Conservation (phyloP, 306 rosid genomes). For the Phaseolus lunatus region DNA sequence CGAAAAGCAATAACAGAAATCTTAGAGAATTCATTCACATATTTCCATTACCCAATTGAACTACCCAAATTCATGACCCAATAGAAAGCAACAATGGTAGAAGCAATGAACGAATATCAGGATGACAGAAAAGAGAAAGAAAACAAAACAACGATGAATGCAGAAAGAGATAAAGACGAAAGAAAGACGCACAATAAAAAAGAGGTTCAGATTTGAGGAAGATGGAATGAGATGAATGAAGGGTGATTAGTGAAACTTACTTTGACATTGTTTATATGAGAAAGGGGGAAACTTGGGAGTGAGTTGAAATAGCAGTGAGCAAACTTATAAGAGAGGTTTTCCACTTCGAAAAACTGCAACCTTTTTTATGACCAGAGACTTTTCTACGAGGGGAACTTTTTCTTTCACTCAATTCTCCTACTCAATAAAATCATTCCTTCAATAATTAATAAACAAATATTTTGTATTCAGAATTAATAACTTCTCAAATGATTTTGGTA, state of each 20-base stretch:
- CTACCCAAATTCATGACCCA: conserved; percentile 23
- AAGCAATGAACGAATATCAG: conserved; percentile 35
- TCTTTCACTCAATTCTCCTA: neutral
- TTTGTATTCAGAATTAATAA: too few relatives aligned
- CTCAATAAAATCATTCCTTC: neutral
- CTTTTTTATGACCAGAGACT: neutral
- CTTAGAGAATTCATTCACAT: conserved; percentile 3
- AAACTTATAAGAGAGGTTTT: conserved; percentile 51
- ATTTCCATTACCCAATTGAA: conserved; percentile 20
- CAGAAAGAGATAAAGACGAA: neutral
- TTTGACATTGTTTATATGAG: neutral
- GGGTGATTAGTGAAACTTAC: neutral
- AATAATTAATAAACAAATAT: too few relatives aligned
- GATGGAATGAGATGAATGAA: neutral
- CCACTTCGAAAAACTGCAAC: neutral
- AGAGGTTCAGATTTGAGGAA: neutral
- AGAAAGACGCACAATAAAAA: conserved; percentile 21
- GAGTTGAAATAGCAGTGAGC: neutral
- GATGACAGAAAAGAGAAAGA: neutral
- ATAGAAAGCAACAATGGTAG: conserved; percentile 32
- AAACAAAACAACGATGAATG: neutral
- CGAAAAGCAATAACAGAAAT: conserved; percentile 38
- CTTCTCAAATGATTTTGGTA: too few relatives aligned
- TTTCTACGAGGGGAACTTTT: neutral
- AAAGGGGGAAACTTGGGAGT: conserved; percentile 30